Evolutionary conservation across 352 stramenopile genomes (phyloP).

Genomic region (Phytophthora podocarpi): DNA sequence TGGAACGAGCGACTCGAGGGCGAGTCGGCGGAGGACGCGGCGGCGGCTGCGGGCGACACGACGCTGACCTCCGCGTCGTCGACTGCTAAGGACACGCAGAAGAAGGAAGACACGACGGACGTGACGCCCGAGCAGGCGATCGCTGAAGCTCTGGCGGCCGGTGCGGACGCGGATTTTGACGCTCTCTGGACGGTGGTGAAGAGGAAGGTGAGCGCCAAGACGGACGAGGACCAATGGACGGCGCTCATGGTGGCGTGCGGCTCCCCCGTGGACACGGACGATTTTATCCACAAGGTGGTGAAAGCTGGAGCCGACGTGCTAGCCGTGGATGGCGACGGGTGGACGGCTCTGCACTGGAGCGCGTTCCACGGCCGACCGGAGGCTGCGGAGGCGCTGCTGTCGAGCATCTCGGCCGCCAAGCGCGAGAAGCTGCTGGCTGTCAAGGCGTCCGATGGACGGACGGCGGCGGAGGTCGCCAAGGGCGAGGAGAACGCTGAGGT

Average conservation of each 20-base stretch:
- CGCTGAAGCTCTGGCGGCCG: conserved; percentile 58
- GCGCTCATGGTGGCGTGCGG: conserved; percentile 84
- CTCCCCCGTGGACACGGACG: conserved; percentile 78
- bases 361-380: conserved; percentile 82
- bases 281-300: conserved; percentile 77
- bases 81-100: conserved; percentile 17
- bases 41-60: conserved; percentile 28
- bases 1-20: conserved; percentile 85
- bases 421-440: conserved; percentile 49
- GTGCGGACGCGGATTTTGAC: conserved; percentile 78
- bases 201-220: conserved; percentile 66
- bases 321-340: conserved; percentile 78
- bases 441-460: conserved; percentile 67
- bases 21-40: conserved; percentile 64
- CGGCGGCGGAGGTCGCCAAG: conserved; percentile 67
- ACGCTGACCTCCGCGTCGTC: conserved; percentile 2
- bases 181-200: conserved; percentile 65
- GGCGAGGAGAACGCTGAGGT: conserved; percentile 77
- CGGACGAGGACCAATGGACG: conserved; percentile 79
- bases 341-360: conserved; percentile 85
- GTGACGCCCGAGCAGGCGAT: conserved; percentile 64
- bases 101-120: conserved; percentile 36
- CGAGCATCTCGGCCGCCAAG: conserved; percentile 40
- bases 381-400: conserved; percentile 64
- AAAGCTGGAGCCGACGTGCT: conserved; percentile 59